Evolutionary conservation across 2,329 filamentous ascomycete genomes (phyloP), one percentile per base, ranked within the genome.

Genomic region (Beauveria rudraprayagi): DNA sequence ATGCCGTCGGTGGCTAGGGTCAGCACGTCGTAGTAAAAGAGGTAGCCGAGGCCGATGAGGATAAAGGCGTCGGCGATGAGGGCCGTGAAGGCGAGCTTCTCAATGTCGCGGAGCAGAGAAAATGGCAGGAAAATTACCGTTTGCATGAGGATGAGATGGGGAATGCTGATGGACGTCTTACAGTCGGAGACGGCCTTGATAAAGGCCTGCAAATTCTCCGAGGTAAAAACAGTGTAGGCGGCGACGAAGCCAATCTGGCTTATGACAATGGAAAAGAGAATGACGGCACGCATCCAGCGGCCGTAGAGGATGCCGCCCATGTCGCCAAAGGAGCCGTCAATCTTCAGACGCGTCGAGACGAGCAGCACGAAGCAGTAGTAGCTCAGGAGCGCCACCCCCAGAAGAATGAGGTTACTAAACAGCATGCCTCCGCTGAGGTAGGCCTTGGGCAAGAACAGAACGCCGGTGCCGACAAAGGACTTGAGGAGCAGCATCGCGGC

Each of bases 341-440:
- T 84, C 70, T 85, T 89, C 54, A 96, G 78, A 40, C 94, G 88
- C 2, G 92, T 94, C 63, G 88, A 88, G 64, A 97, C 92, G 37
- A 99, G 83, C 16, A 99, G 81, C 47, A 99, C 92, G 75, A 99
- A 99, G 77, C 92, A 97, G 78, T 97, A 96, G 76, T 96, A 99
- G 72, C 92, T 97, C 62, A 99, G 79, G 2, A 83, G 78, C 7
- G 94, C 92, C 17, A 99, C 91, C 44, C 81, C 83, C 24, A 99
- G 79, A n/a, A 99, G 83, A 17, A 99, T 89, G 56, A 95, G 66
- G 70, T 95, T 96, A 69, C 92, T 96, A 75, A 99, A 99, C 17
- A 96, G 77, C 92, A 99, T 97, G 62, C 94, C 94, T 59, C 94
- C 94, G 69, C 96, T 99, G 65, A 97, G 83, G 71, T 94, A 99